phyloP scores from a whole-genome alignment of 768 basidiomycete species.

The Suillus sp. region DNA sequence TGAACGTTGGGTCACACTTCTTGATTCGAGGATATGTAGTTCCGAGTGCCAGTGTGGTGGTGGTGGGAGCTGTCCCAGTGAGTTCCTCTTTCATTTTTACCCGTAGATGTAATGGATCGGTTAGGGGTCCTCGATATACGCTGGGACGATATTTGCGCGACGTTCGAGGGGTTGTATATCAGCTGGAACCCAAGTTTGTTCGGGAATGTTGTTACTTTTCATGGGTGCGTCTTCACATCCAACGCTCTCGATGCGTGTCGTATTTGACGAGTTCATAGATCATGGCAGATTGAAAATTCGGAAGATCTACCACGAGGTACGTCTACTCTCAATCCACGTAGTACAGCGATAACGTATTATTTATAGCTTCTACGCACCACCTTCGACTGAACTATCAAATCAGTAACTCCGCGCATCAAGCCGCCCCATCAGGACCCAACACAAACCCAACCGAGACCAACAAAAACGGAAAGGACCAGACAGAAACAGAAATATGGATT shows the following conservation, averaged over 20 bases:
- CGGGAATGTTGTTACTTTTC: conserved; percentile 50
- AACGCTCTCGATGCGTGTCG: too few species aligned
- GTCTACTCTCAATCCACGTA: conserved; percentile 26
- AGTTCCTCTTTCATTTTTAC: neutral
- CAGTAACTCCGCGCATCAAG: neutral
- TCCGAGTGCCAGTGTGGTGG: neutral
- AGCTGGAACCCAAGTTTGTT: conserved; percentile 85
- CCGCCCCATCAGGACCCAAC: conserved; percentile 18
- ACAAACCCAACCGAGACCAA: neutral
- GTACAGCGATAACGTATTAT: neutral
- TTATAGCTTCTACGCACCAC: conserved; percentile 41
- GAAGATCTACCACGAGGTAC: conserved; percentile 34
- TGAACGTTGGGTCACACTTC: conserved; percentile 59
- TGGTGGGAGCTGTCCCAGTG: conserved; percentile 28
- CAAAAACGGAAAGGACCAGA: neutral
- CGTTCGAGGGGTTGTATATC: conserved; percentile 80
- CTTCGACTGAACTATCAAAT: conserved; percentile 42
- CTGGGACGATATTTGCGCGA: conserved; percentile 74
- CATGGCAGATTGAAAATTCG: conserved; percentile 49
- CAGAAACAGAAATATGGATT: conserved; percentile 66
- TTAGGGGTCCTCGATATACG: conserved; percentile 58
- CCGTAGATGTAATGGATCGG: neutral
- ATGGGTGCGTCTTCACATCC: conserved; percentile 59
- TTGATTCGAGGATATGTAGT: conserved; percentile 67
- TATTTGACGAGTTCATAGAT: conserved; percentile 22